Base-by-base conservation (phyloP, 306 rosid genomes). In the Canavalia gladiata region DNA sequence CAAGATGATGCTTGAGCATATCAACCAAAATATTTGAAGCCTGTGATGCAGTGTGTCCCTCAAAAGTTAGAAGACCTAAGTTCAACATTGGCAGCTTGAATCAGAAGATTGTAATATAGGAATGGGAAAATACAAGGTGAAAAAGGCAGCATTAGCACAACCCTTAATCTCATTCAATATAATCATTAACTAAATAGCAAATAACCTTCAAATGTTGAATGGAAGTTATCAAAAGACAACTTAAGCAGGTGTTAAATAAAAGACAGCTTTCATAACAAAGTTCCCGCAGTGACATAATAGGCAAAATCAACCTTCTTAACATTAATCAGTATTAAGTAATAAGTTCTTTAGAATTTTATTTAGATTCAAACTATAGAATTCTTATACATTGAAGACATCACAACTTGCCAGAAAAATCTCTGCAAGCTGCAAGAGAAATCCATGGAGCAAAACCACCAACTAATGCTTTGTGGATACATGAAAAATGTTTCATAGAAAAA, bases 1-100 rank as follows among this genome's bases (percentile, higher is more conserved):
- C 89, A 62, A 87, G 60, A 83, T 52, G 86, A 78, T 76, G 81
- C 81, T 76, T 86, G 74, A 95, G 91, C 82, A 95, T 74, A 85
- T 89, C 89, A 74, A 75, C 90, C 81, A 93, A 73, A 57, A 95
- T 84, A 84, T 62, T 70, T 52, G 92, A 88, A 85, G 96, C 89
- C 75, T 87, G 94, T 75, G 94, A 82, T 71, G 93, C 93, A 60
- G 86, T 85, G 77, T 77, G 83, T 75, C 52, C 87, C 80, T 95
- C 97, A 34, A 77, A 87, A 72, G 79, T 84, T 75, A 95, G 82
- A 87, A 91, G 96, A 86, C 94, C 99, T 91, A 85, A 50, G 82
- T 67, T 81, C 85, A 84, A 79, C 66, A 81, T 75, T 50, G 77
- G 64, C 51, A 77, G 65, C 76, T 47, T 76, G 74, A 50, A 80